Evolutionary conservation across 164 flowering plant species (phyloP).

Genomic region (Umbellularia californica): DNA sequence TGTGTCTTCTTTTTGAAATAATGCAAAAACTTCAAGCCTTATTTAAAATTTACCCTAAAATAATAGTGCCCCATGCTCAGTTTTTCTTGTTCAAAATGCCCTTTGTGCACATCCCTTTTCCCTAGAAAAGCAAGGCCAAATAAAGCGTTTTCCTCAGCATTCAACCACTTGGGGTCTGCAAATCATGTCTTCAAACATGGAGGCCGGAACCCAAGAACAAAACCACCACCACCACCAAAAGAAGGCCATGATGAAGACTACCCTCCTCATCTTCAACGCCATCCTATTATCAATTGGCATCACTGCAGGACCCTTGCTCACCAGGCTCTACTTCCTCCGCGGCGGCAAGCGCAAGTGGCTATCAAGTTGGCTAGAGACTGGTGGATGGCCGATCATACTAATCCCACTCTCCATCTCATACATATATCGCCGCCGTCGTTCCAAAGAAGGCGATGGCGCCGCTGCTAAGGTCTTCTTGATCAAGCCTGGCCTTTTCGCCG

Average conservation of each 20-base stretch:
- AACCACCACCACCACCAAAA: no score
- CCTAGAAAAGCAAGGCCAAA: no score
- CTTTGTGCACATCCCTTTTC: no score
- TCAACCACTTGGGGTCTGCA: background rate
- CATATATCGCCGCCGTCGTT: constrained; percentile 6
- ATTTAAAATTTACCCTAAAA: no score
- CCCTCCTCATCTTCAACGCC: constrained; percentile 24
- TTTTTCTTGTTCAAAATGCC: no score
- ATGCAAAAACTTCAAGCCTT: no score
- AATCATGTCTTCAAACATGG: background rate
- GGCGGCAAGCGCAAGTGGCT: constrained; percentile 44
- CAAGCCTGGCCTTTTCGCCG: constrained; percentile 1
- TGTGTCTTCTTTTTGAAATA: no score
- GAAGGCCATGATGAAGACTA: constrained; percentile 1
- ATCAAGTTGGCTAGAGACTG: constrained; percentile 48
- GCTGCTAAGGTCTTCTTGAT: constrained; percentile 3
- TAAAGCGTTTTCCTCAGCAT: no score
- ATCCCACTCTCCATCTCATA: constrained; percentile 27
- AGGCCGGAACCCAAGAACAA: background rate
- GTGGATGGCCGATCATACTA: constrained; percentile 46
- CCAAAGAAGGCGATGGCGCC: background rate
- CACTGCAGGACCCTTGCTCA: constrained; percentile 45
- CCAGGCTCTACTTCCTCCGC: constrained; percentile 55
- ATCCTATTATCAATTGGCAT: constrained; percentile 32
- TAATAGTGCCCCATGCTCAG: no score